These are phyloP conservation scores for Hypoxylon rubiginosum DNA, from an alignment of 2,329 filamentous ascomycete genomes.

Conservation along the genomic window DNA sequence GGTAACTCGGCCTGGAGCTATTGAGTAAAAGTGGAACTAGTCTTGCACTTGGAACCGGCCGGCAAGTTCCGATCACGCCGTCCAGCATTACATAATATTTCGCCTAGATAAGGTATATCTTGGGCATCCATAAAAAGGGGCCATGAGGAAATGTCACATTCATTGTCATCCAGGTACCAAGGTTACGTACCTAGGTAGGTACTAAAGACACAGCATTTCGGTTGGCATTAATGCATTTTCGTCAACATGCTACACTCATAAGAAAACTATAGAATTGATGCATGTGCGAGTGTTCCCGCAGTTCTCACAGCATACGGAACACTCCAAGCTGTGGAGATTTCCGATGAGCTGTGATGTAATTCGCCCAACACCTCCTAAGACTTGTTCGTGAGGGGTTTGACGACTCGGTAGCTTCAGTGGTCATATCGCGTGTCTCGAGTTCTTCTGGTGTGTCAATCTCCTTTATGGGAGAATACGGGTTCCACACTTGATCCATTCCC, in stretches of 20 bases:
- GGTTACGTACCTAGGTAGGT: neutral
- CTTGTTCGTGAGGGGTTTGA: conserved; percentile 20
- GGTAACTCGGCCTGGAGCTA: neutral
- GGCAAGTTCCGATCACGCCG: neutral
- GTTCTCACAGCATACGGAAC: conserved; percentile 35
- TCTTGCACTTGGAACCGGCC: neutral
- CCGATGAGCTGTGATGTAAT: conserved; percentile 26
- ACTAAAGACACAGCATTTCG: neutral
- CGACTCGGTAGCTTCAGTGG: conserved; percentile 16
- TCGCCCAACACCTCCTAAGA: conserved; percentile 14
- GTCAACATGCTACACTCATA: conserved; percentile 42
- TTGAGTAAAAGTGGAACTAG: neutral
- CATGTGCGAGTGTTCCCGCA: conserved; percentile 31
- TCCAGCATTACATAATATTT: neutral
- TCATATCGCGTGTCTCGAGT: conserved; percentile 39
- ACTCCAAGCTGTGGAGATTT: conserved; percentile 30
- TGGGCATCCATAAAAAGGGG: no score
- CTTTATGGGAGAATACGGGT: conserved; percentile 24
- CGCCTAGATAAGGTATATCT: neutral
- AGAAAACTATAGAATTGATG: conserved; percentile 42
- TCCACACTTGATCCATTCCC: conserved; percentile 14
- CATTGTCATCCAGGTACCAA: neutral
- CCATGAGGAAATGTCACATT: no score
- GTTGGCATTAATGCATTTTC: conserved; percentile 44
- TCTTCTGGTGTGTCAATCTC: conserved; percentile 32